Evolutionary conservation across 2,329 filamentous ascomycete genomes (phyloP).

Genomic region (Penicillium sp.): DNA sequence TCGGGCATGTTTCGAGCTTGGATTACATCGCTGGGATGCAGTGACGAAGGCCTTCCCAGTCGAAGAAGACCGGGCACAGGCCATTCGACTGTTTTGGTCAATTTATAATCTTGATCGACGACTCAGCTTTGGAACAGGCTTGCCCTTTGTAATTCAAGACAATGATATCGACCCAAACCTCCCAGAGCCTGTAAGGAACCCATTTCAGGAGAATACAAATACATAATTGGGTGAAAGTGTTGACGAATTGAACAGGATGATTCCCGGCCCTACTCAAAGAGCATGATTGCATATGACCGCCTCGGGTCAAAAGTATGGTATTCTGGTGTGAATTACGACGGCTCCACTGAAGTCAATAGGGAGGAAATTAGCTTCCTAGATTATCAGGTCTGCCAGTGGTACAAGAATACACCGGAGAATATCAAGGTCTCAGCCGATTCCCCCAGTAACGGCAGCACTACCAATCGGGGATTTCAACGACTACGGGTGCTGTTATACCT

Average conservation of each 20-base stretch:
- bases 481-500: constrained; percentile 81
- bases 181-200: constrained; percentile 67
- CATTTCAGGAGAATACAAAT: too few species aligned
- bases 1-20: constrained; percentile 73
- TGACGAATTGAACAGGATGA: constrained; percentile 29
- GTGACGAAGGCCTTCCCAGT: constrained; percentile 64
- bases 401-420: constrained; percentile 65
- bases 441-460: constrained; percentile 43
- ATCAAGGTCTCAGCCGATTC: constrained; percentile 58
- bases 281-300: constrained; percentile 80
- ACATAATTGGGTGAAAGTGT: not conserved
- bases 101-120: constrained; percentile 80
- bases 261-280: constrained; percentile 66
- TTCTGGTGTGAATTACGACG: constrained; percentile 67
- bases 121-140: constrained; percentile 85
- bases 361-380: constrained; percentile 79
- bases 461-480: constrained; percentile 65
- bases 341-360: constrained; percentile 62
- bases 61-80: constrained; percentile 63
- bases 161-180: constrained; percentile 77
- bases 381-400: constrained; percentile 82
- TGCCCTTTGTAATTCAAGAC: constrained; percentile 82
- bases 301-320: constrained; percentile 85
- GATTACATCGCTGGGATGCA: constrained; percentile 74
- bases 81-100: constrained; percentile 77